These are phyloP conservation scores for Neoboletus magnificus DNA, from an alignment of 768 basidiomycete species.

Conservation along the genomic window DNA sequence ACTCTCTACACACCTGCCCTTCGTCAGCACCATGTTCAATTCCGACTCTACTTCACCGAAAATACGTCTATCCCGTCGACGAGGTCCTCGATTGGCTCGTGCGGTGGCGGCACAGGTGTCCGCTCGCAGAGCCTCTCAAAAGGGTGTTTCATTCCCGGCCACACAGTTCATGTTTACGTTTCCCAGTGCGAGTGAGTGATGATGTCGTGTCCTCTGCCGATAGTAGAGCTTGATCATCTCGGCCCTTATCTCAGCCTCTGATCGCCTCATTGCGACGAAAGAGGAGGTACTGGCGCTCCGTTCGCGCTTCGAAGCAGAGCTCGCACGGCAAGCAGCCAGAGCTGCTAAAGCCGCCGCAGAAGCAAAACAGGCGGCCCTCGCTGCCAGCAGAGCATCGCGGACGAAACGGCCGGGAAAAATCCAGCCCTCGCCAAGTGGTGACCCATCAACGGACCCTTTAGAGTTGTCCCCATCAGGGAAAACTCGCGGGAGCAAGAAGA, in stretches of 20 bases:
- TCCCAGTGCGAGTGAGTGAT: slow-evolving; percentile 69
- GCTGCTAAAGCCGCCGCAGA: slow-evolving; percentile 46
- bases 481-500: slow-evolving; percentile 64
- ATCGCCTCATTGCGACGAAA: slow-evolving; percentile 65
- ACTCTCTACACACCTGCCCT: slow-evolving; percentile 45
- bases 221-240: slow-evolving; percentile 26
- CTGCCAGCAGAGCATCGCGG: slow-evolving; percentile 34
- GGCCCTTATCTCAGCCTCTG: slow-evolving; percentile 53
- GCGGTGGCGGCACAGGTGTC: slow-evolving; percentile 29
- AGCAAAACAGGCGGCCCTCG: slow-evolving; percentile 48
- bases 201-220: slow-evolving; percentile 21
- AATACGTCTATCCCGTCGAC: slow-evolving; percentile 55
- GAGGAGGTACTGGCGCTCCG: slow-evolving; percentile 66
- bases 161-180: slow-evolving; percentile 59
- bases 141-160: slow-evolving; percentile 45
- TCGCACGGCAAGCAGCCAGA: slow-evolving; percentile 65
- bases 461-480: slow-evolving; percentile 36
- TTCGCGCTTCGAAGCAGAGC: slow-evolving; percentile 68
- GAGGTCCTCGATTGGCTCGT: slow-evolving; percentile 49
- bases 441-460: slow-evolving; percentile 37
- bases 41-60: slow-evolving; percentile 30
- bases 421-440: slow-evolving; percentile 34
- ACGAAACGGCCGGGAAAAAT: slow-evolving; percentile 39
- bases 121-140: slow-evolving; percentile 4
- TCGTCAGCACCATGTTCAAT: slow-evolving; percentile 36